Conservation (phyloP, 306 rosid species). For the Lathyrus tuberosus region DNA sequence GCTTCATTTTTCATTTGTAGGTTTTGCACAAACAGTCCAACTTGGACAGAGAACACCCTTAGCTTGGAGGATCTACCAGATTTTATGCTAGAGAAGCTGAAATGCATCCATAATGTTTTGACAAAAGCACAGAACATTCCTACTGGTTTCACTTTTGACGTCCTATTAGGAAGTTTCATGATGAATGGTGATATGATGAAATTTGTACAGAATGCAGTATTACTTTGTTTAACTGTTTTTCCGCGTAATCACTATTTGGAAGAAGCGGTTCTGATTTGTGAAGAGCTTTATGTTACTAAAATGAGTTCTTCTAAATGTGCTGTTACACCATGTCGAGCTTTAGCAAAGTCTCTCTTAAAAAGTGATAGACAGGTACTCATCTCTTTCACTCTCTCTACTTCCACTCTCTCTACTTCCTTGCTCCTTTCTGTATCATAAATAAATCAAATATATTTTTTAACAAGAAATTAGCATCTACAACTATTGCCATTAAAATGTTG, state of each 20-base stretch:
- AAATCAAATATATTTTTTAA: neutral
- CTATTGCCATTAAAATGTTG: neutral
- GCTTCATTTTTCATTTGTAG: slow-evolving; percentile 48
- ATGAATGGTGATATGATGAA: slow-evolving; percentile 69
- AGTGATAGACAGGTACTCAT: slow-evolving; percentile 79
- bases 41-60: slow-evolving; percentile 66
- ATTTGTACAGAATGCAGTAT: slow-evolving; percentile 70
- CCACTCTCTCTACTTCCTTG: slow-evolving; percentile 15
- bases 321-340: slow-evolving; percentile 80
- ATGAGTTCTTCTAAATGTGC: slow-evolving; percentile 53
- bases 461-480: slow-evolving; percentile 11
- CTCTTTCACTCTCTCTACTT: slow-evolving; percentile 16
- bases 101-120: slow-evolving; percentile 52
- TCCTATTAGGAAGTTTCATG: slow-evolving; percentile 53
- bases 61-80: slow-evolving; percentile 78
- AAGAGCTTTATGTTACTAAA: slow-evolving; percentile 70
- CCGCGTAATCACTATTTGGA: slow-evolving; percentile 81
- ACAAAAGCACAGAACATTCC: slow-evolving; percentile 49
- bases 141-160: slow-evolving; percentile 59
- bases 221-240: slow-evolving; percentile 77
- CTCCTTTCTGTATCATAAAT: slow-evolving; percentile 8
- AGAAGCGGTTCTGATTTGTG: slow-evolving; percentile 84
- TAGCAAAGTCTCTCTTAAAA: slow-evolving; percentile 83
- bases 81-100: slow-evolving; percentile 58
- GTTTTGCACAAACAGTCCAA: slow-evolving; percentile 72